Evolutionary conservation across 345 rosid species (phyloP).

Genomic region (Eucalyptus paniculata): DNA sequence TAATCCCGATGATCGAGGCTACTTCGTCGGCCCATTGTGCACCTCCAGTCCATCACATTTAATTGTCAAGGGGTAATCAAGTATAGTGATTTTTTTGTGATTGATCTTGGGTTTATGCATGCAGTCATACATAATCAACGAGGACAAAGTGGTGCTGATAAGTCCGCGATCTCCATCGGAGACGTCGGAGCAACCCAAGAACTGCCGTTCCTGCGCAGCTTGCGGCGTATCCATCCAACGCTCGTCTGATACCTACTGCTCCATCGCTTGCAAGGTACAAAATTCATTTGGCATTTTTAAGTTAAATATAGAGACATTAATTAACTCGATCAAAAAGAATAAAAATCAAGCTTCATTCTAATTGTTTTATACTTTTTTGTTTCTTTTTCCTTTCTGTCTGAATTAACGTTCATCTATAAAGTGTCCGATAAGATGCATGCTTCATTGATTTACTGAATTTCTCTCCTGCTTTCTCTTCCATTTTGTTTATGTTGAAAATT

Average conservation of each 20-base stretch:
- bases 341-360: not conserved
- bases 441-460: not conserved
- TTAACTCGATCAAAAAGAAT: not conserved
- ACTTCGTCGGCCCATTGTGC: not conserved
- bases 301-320: not conserved
- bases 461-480: not conserved
- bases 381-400: not conserved
- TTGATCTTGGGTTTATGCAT: not conserved
- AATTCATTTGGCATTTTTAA: not conserved
- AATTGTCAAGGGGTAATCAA: not conserved
- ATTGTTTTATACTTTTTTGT: not conserved
- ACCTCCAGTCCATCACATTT: not conserved
- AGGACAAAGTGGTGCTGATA: conserved; percentile 71
- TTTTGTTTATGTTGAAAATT: not conserved
- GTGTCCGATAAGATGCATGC: not conserved
- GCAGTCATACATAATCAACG: conserved; percentile 78
- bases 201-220: conserved; percentile 46
- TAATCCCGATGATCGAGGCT: not conserved
- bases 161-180: conserved; percentile 62
- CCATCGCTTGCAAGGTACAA: conserved; percentile 76
- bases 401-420: not conserved
- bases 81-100: not conserved
- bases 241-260: conserved; percentile 58
- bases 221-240: conserved; percentile 70
- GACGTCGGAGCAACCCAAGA: conserved; percentile 56